phyloP scores from a whole-genome alignment of 2,329 filamentous ascomycete species.

The Pestalotiopsis sp. region DNA sequence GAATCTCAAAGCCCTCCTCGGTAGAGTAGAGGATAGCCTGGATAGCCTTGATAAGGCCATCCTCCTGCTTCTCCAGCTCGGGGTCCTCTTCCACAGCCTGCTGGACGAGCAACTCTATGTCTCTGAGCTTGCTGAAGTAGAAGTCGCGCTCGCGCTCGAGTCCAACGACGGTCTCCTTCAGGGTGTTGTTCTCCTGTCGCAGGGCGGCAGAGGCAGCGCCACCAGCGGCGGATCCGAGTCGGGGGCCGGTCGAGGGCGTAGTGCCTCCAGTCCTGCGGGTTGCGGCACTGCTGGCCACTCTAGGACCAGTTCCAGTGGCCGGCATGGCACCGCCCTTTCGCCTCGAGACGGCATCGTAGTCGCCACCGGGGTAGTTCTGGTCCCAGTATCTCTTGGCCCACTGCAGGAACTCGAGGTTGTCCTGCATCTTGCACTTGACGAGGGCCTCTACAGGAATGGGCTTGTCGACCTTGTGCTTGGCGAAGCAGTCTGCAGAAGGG shows the following conservation, averaged over 20 bases:
- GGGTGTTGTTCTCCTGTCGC: constrained; percentile 80
- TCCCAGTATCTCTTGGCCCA: constrained; percentile 98
- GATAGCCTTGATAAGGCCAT: constrained; percentile 91
- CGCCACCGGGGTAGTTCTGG: constrained; percentile 94
- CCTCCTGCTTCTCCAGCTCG: constrained; percentile 91
- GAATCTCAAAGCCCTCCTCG: constrained; percentile 90
- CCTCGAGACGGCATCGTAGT: constrained; percentile 88
- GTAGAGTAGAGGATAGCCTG: constrained; percentile 97
- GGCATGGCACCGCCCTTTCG: constrained; percentile 76
- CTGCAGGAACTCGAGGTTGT: constrained; percentile 98
- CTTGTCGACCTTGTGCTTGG: constrained; percentile 85
- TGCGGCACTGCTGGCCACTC: constrained; percentile 52
- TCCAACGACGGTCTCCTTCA: constrained; percentile 95
- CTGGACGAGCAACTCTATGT: constrained; percentile 95
- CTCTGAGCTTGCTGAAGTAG: constrained; percentile 97
- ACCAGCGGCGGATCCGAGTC: constrained; percentile 40
- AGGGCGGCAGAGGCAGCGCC: constrained; percentile 71
- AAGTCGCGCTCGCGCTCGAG: constrained; percentile 97
- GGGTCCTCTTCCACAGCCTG: constrained; percentile 91
- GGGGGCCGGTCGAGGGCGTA: constrained; percentile 62
- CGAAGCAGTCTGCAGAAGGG: constrained; percentile 68
- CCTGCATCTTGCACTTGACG: constrained; percentile 99
- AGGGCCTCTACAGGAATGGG: constrained; percentile 86
- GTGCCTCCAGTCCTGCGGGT: constrained; percentile 57
- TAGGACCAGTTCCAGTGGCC: constrained; percentile 48